phyloP scores from a whole-genome alignment of 2,329 filamentous ascomycete genomes.

The Dactylellina parvicollis region DNA sequence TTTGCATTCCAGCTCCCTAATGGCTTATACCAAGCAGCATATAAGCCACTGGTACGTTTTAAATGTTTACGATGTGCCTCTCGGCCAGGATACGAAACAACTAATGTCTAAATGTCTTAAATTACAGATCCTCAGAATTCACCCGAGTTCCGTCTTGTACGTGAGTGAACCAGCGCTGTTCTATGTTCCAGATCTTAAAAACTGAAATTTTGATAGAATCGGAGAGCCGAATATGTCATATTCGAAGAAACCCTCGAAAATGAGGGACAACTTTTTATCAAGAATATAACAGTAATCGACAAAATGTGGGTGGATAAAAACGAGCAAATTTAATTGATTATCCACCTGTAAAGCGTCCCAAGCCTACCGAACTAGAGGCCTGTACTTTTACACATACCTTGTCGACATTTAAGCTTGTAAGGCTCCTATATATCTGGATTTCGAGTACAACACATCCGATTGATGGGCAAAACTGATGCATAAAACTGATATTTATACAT shows the following conservation, averaged over 20 bases:
- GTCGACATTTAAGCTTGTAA: too few species aligned
- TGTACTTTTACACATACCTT: too few species aligned
- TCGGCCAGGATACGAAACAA: not conserved
- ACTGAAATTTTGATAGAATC: constrained; percentile 72
- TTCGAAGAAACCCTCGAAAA: constrained; percentile 94
- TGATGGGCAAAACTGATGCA: too few species aligned
- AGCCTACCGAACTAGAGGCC: too few species aligned
- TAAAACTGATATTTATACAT: too few species aligned
- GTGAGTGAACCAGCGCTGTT: constrained; percentile 71
- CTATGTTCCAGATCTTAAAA: not conserved
- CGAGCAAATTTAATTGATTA: not conserved
- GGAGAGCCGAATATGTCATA: constrained; percentile 94
- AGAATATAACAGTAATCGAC: constrained; percentile 88
- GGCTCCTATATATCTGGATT: too few species aligned
- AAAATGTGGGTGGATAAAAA: constrained; percentile 75
- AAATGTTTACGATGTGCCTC: constrained; percentile 33
- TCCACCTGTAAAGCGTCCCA: not conserved
- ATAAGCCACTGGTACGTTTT: constrained; percentile 18
- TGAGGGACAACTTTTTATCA: constrained; percentile 83
- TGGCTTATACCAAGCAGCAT: constrained; percentile 15
- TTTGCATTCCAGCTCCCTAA: constrained; percentile 58
- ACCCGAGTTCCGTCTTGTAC: constrained; percentile 89
- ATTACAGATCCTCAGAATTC: constrained; percentile 85
- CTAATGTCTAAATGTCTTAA: constrained; percentile 55
- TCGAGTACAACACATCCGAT: too few species aligned